Base-by-base conservation (phyloP, 768 basidiomycete species). In the Boletus vermiculosoides region DNA sequence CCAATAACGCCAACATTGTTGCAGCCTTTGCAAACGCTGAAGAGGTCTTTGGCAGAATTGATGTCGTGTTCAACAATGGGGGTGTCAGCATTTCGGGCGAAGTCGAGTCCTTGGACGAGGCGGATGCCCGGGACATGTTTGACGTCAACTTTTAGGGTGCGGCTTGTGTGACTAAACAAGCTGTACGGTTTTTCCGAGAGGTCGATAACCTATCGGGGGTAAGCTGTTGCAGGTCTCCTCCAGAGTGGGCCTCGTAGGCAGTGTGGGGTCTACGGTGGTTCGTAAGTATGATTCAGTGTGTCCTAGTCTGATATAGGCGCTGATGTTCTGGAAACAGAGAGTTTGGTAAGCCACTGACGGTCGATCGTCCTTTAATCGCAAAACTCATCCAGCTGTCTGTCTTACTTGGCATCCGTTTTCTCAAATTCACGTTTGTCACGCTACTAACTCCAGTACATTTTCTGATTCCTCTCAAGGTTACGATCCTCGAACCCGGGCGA, bases 221-320 rank as follows among this genome's bases (percentile, higher is more conserved):
- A 63, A 70, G 12, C 58, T 80, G 11, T 56, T 80, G 5, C 75
- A 77, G 44, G 70, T 71, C n/a, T 73, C 71, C 31, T 77, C 77
- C 2, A 58, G 60, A 45, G 51, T 67, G 1, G 78, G 74, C 4
- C 15, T 77, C 7, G 53, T 54, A 0, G 73, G 63, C 4, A 2
- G 1, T 1, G 20, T 8, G 65, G 60, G 7, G 64, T 62, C 28
- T 74, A 74, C 37, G 40, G 54, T 23, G 71, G 73, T 28, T 64
- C 69, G 69, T 67, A 8, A 53, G 69, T 62, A 31, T 22, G 1
- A 16, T 44, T 9, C 12, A 16, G 4, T 6, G 3, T 6, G 5
- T 30, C n/a, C 6, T n/a, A 0, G 22, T 25, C 13, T 9, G 23
- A 12, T 12, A 2, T 12, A n/a, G 12, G 52, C 18, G 15, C 31